phyloP scores from a whole-genome alignment of 345 rosid genomes.

The Salix suchowensis region DNA sequence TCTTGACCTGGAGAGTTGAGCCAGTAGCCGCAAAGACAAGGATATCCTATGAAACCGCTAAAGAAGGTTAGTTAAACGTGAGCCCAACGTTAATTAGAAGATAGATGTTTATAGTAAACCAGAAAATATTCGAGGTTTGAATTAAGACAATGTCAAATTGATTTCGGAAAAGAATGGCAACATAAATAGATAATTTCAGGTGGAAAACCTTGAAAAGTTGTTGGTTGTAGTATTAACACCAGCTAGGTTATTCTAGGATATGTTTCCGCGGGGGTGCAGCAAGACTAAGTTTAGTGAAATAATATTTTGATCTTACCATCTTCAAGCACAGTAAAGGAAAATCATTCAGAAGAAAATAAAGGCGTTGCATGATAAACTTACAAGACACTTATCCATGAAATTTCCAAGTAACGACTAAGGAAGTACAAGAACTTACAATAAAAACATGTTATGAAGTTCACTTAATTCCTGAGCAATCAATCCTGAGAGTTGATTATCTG shows the following conservation, averaged over 20 bases:
- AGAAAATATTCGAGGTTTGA: background rate
- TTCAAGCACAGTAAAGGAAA: background rate
- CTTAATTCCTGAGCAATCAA: slow-evolving; percentile 46
- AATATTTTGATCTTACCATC: background rate
- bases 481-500: slow-evolving; percentile 55
- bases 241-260: slow-evolving; percentile 70
- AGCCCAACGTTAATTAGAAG: background rate
- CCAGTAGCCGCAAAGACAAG: slow-evolving; percentile 77
- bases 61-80: background rate
- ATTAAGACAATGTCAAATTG: background rate
- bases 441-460: slow-evolving; percentile 66
- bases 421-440: slow-evolving; percentile 43
- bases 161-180: background rate
- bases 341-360: background rate
- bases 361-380: slow-evolving; percentile 27
- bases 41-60: slow-evolving; percentile 78
- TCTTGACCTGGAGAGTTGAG: slow-evolving; percentile 55
- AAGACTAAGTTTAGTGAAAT: background rate
- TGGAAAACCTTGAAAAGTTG: slow-evolving; percentile 70
- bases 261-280: slow-evolving; percentile 4
- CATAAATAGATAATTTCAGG: slow-evolving; percentile 7
- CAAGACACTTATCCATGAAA: slow-evolving; percentile 31
- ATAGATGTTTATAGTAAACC: background rate
- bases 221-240: slow-evolving; percentile 73
- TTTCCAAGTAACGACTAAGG: background rate